Conservation (phyloP, 768 basidiomycete species). For the Clathrus columnatus region DNA sequence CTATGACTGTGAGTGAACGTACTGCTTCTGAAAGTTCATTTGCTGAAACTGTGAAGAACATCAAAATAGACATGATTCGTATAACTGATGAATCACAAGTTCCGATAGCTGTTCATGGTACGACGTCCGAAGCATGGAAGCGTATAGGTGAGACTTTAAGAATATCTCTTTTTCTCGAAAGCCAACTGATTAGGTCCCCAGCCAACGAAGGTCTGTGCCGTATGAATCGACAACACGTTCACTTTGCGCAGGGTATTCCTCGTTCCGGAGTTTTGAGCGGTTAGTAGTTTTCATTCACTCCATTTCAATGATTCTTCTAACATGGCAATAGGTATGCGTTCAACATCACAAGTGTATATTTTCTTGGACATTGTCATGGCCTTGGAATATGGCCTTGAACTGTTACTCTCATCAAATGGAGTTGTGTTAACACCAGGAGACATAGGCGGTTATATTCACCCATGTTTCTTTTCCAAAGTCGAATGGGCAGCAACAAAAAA, state of each 20-base stretch:
- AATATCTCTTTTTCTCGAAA: neutral
- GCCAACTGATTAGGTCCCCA: conserved; percentile 24
- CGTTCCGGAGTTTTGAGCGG: conserved; percentile 69
- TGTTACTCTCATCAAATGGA: conserved; percentile 78
- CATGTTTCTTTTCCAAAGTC: conserved; percentile 63
- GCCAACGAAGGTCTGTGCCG: conserved; percentile 65
- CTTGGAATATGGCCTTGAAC: conserved; percentile 56
- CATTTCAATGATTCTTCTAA: conserved; percentile 5
- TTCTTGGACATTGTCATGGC: conserved; percentile 71
- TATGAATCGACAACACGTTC: conserved; percentile 89
- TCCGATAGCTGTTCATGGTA: conserved; percentile 80
- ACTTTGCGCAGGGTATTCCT: conserved; percentile 73
- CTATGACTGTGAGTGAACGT: conserved; percentile 47
- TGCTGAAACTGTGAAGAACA: conserved; percentile 35
- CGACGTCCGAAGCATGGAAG: conserved; percentile 59
- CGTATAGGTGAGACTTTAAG: conserved; percentile 43
- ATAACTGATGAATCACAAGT: conserved; percentile 53
- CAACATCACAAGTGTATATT: conserved; percentile 67
- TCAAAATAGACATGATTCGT: conserved; percentile 59
- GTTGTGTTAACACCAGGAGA: conserved; percentile 84
- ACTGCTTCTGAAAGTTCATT: neutral
- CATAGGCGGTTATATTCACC: conserved; percentile 46
- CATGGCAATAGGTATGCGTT: conserved; percentile 62
- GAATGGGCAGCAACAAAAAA: conserved; percentile 28
- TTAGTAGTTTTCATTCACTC: conserved; percentile 28